Evolutionary conservation across 176 grass and related monocot genomes (phyloP), one percentile per base, ranked within the genome.

Genomic region (Miscanthus lutarioriparius): DNA sequence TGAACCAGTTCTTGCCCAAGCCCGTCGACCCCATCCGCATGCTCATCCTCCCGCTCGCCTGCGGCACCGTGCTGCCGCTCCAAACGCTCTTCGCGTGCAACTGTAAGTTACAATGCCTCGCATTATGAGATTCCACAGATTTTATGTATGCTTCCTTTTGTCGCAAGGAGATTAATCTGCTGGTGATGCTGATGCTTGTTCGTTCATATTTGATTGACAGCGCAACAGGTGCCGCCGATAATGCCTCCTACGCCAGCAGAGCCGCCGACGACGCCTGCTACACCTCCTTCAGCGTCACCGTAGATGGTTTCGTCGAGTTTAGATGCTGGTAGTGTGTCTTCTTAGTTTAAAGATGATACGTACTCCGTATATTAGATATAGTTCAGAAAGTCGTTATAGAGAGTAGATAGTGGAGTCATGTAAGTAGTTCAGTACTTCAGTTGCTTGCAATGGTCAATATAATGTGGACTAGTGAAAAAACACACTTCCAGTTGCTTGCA

Each of bases 131-230:
- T 68, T 44, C 16, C 11, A 33, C 28, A 19, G 10, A 61, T 47
- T 25, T 54, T 43, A 33, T 38, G 0, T 71, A 13, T 62, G 16
- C 0, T 45, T 75, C 19, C 0, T 62, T 12, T 4, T 4, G 1
- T 26, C 4, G n/a, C 38, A 25, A 32, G 37, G 17, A 70, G 83
- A 70, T 30, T 30, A 49, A 64, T 27, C 15, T 78, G 1, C 28
- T 30, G 28, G 28, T 58, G 17, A 72, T 19, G 4, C 47, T 58
- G 11, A 73, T 61, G n/a, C 13, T 0, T 78, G 58, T 78, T 39
- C 28, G 3, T 70, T 13, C 53, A 58, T 58, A 58, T 58, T 70
- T 37, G 13, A 36, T 17, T 85, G 83, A 27, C 83, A 85, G 83
- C 83, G 36, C 38, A 41, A 44, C 17, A 40, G 16, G 65, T 85